Percentiles rank a stretch among this genome's conserved stretches.
These are phyloP conservation scores for Exophiala sp. DNA, from an alignment of 2,329 filamentous ascomycete genomes.

Conservation along the genomic window DNA sequence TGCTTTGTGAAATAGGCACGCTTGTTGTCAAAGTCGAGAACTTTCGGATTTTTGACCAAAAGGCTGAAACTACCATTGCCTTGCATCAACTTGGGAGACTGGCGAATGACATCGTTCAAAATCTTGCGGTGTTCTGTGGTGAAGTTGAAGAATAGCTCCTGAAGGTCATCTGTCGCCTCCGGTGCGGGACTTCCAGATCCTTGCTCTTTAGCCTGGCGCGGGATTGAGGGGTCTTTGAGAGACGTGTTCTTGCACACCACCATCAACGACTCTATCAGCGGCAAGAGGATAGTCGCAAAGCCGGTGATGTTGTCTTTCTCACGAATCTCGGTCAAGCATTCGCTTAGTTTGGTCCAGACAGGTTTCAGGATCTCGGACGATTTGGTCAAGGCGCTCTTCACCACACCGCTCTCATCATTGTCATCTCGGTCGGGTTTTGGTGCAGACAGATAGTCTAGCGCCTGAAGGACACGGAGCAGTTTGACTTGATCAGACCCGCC, in stretches of 20 bases:
- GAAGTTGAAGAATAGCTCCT: slow-evolving; percentile 90
- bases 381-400: slow-evolving; percentile 77
- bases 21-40: slow-evolving; percentile 98
- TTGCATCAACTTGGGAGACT: slow-evolving; percentile 90
- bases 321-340: slow-evolving; percentile 79
- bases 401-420: slow-evolving; percentile 48
- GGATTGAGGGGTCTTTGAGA: slow-evolving; percentile 58
- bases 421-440: slow-evolving; percentile 58
- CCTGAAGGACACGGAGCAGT: slow-evolving; percentile 82
- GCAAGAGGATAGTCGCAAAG: slow-evolving; percentile 89
- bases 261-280: slow-evolving; percentile 94
- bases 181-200: slow-evolving; percentile 69
- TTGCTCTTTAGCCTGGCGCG: slow-evolving; percentile 58
- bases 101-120: slow-evolving; percentile 91
- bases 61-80: slow-evolving; percentile 86
- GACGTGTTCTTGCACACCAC: slow-evolving; percentile 98
- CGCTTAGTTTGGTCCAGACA: slow-evolving; percentile 87
- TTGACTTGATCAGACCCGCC: slow-evolving; percentile 96
- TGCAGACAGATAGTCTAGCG: slow-evolving; percentile 92
- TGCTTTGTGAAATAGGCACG: slow-evolving; percentile 97
- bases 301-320: slow-evolving; percentile 94
- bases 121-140: slow-evolving; percentile 97
- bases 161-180: slow-evolving; percentile 50
- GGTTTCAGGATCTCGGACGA: slow-evolving; percentile 90
- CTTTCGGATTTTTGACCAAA: slow-evolving; percentile 96